phyloP scores from a whole-genome alignment of 345 rosid genomes.

The Citrus sp. region DNA sequence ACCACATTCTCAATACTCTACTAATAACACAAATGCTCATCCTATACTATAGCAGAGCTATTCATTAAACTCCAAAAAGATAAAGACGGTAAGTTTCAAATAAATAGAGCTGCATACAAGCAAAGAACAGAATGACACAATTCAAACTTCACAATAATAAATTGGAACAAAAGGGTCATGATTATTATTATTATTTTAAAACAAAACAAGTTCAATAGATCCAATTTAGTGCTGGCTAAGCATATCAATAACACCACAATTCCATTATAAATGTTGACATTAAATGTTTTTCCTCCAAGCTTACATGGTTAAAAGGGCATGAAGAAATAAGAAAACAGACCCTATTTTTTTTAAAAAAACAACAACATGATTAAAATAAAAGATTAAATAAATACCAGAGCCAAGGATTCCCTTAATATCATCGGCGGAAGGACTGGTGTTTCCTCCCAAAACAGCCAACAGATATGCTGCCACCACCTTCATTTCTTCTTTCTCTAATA shows the following conservation, averaged over 20 bases:
- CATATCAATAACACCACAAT: background rate
- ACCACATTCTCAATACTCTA: background rate
- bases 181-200: no score
- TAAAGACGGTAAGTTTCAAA: background rate
- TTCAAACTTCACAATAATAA: background rate
- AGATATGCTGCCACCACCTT: constrained; percentile 57
- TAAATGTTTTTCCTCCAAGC: background rate
- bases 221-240: background rate
- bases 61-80: background rate
- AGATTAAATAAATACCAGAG: constrained; percentile 26
- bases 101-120: background rate
- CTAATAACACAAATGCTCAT: background rate
- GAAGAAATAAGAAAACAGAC: background rate
- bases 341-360: background rate
- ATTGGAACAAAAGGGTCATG: background rate
- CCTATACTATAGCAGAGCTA: background rate
- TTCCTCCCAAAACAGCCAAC: constrained; percentile 60
- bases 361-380: background rate
- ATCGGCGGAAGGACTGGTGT: constrained; percentile 36
- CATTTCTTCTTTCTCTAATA: constrained; percentile 22
- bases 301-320: background rate
- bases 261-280: background rate
- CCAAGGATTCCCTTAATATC: constrained; percentile 45
- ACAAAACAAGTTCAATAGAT: background rate
- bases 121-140: background rate